Percentiles rank a stretch among this genome's conserved stretches.
Evolutionary conservation across 306 rosid genomes (phyloP).

Genomic region (Quercus bicolor): DNA sequence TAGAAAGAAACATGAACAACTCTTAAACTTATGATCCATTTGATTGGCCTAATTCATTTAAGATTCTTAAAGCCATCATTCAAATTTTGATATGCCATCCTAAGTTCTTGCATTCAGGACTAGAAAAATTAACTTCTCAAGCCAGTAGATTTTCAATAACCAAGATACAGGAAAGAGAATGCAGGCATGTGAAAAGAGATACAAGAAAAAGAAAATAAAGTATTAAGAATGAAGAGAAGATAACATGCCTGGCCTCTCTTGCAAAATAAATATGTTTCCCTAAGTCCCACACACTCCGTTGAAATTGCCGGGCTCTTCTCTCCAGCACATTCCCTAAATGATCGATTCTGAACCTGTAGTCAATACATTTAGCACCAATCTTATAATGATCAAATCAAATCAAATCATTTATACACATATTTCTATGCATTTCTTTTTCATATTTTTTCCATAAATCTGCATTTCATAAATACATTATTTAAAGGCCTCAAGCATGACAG

Average conservation of each 20-base stretch:
- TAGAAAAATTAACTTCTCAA: neutral
- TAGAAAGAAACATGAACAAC: too few species aligned
- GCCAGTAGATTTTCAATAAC: neutral
- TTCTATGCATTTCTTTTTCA: neutral
- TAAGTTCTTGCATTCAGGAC: too few species aligned
- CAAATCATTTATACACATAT: constrained; percentile 17
- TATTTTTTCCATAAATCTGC: too few species aligned
- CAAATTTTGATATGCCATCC: too few species aligned
- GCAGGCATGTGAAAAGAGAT: neutral
- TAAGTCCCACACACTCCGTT: constrained; percentile 83
- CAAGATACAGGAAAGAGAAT: neutral
- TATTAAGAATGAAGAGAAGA: constrained; percentile 9
- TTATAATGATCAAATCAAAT: constrained; percentile 4
- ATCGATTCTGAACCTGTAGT: constrained; percentile 67
- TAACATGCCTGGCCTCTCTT: constrained; percentile 86
- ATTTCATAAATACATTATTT: neutral
- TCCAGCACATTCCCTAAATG: constrained; percentile 71
- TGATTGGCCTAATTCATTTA: too few species aligned
- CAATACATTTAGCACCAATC: constrained; percentile 1
- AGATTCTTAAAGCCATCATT: too few species aligned
- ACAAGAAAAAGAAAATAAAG: neutral
- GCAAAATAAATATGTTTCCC: constrained; percentile 98
- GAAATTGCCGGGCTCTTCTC: constrained; percentile 84
- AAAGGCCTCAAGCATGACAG: neutral
- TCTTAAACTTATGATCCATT: too few species aligned